A percentile compares a stretch with the other conserved stretches of the same genome.
These are phyloP conservation scores for Gillenia trifoliata DNA, from an alignment of 306 rosid species.

Conservation along the genomic window DNA sequence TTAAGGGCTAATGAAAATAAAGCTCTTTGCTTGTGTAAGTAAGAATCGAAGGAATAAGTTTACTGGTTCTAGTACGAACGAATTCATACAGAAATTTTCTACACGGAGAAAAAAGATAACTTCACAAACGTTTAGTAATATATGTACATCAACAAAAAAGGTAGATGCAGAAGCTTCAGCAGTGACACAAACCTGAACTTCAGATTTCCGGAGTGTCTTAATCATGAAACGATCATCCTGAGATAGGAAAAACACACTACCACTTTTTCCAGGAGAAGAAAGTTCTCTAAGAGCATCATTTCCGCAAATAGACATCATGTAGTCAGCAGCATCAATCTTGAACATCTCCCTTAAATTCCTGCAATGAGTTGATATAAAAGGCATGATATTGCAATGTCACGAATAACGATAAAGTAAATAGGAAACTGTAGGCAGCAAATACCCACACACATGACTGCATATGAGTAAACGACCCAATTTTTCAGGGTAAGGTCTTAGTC, in stretches of 20 bases:
- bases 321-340: slow-evolving; percentile 98
- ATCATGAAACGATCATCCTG: slow-evolving; percentile 99
- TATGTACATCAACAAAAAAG: slow-evolving; percentile 1
- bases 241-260: slow-evolving; percentile 93
- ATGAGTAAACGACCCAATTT: background rate
- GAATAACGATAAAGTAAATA: background rate
- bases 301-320: slow-evolving; percentile 99
- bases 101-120: background rate
- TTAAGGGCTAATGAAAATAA: background rate
- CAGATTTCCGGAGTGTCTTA: slow-evolving; percentile 93
- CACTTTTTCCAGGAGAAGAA: slow-evolving; percentile 99
- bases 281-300: slow-evolving; percentile 96
- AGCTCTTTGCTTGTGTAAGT: background rate
- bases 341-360: slow-evolving; percentile 97
- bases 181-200: slow-evolving; percentile 80
- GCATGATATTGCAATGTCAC: slow-evolving; percentile 13
- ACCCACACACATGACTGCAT: background rate
- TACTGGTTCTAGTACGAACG: background rate
- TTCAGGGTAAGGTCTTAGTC: background rate
- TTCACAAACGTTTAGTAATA: background rate
- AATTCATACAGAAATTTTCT: background rate
- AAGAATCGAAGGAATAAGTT: background rate
- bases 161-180: slow-evolving; percentile 11
- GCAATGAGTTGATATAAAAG: slow-evolving; percentile 19
- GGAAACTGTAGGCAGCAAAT: background rate